Base-by-base conservation (phyloP, 2,329 filamentous ascomycete species). In the Penicillium sp. region DNA sequence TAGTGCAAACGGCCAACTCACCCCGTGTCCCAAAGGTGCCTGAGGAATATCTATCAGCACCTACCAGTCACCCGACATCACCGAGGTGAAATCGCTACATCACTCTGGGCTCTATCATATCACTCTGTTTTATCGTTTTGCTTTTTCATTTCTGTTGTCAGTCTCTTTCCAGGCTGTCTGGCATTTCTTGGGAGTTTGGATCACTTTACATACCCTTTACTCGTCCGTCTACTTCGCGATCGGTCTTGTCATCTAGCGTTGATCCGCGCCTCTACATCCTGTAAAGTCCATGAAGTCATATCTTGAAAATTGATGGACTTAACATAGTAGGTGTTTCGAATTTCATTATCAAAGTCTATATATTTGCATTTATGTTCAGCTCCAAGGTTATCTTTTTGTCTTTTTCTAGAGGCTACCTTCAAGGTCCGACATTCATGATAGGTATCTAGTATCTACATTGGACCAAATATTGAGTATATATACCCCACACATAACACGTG, bases 21-120 rank as follows among this genome's bases (percentile, higher is more conserved):
- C 74, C 74, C 9, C 70, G 75, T 21, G 77, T 80, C 12, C 78
- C 78, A 4, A 77, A 77, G 57, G 77, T 80, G 8, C 77, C 77
- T 0, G 63, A 73, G 41, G 78, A 78, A 52, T 80, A 78, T 64
- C 70, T 79, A 39, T 65, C 68, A 13, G 73, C 71, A 6, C 62
- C 70, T 31, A 64, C 62, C 23, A 74, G 70, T 50, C 72, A 72
- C 47, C 71, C 70, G 21, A 60, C 70, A 9, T 73, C 72, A 4
- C 71, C 71, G 12, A 66, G 69, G 32, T 66, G 62, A 46, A 35
- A 21, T 13, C 21, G 5, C 16, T 29, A 9, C 21, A 45, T 29
- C 16, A 16, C 7, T 16, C 37, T 8, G 18, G 18, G n/a, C 31
- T 5, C 13, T 12, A 35, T 18, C 44, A 27, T 23, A 42, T 25